These are phyloP conservation scores for Pestalotiopsis fici DNA, from an alignment of 2,329 filamentous ascomycete species.

Conservation along the genomic window DNA sequence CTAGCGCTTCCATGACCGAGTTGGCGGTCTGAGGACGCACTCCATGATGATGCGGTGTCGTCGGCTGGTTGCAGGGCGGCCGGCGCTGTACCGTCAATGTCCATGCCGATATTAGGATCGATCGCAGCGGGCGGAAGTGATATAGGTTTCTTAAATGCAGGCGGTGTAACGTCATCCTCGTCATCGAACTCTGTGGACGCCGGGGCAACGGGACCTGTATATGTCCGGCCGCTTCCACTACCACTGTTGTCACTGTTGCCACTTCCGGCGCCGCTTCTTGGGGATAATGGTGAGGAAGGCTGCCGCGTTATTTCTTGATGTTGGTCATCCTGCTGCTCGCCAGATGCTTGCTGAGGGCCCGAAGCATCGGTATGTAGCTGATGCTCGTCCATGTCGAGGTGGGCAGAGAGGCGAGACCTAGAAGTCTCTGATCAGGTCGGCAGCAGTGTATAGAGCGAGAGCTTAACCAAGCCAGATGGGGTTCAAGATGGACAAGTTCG, in stretches of 20 bases:
- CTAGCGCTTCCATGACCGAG: constrained; percentile 29
- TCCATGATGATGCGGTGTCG: constrained; percentile 39
- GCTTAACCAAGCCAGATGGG: not conserved
- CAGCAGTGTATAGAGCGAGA: not conserved
- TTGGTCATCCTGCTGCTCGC: not conserved
- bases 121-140: constrained; percentile 6
- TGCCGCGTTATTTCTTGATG: not conserved
- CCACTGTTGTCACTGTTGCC: not conserved
- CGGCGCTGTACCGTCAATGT: constrained; percentile 1
- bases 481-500: not conserved
- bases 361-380: not conserved
- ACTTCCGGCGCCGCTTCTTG: not conserved
- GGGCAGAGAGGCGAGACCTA: constrained; percentile 2
- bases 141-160: constrained; percentile 1
- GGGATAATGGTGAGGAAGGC: not conserved
- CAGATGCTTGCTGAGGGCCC: not conserved
- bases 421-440: not conserved
- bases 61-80: not conserved
- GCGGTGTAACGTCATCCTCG: constrained; percentile 2
- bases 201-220: not conserved
- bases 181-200: not conserved
- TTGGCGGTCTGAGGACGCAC: constrained; percentile 42
- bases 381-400: not conserved
- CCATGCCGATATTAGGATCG: constrained; percentile 5
- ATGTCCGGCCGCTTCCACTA: not conserved